Percentiles rank a stretch among this genome's conserved stretches.
These are phyloP conservation scores for Tolypocladium album DNA, from an alignment of 2,329 filamentous ascomycete genomes.

Conservation along the genomic window DNA sequence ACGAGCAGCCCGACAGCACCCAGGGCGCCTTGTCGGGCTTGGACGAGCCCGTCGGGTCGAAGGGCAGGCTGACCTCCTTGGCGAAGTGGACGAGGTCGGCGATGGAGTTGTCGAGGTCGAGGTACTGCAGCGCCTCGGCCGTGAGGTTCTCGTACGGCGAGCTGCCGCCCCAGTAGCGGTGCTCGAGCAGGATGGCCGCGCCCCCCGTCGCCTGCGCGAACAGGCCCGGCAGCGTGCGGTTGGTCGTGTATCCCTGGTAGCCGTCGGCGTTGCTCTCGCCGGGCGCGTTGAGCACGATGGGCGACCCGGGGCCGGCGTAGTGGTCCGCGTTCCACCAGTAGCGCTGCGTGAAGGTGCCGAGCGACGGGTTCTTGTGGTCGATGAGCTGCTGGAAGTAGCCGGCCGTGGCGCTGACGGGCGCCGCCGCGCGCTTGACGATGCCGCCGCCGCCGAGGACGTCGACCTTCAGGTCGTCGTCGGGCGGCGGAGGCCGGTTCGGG, in stretches of 20 bases:
- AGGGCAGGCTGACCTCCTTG: constrained; percentile 55
- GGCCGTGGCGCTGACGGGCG: neutral
- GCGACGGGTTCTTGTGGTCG: constrained; percentile 44
- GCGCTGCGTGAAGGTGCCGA: constrained; percentile 54
- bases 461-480: neutral
- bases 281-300: constrained; percentile 57
- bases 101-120: constrained; percentile 68
- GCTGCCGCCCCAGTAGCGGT: constrained; percentile 72
- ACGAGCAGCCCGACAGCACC: constrained; percentile 69
- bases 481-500: neutral
- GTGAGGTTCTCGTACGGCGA: constrained; percentile 53
- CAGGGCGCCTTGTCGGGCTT: constrained; percentile 56
- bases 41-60: constrained; percentile 51
- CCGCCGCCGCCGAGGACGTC: neutral
- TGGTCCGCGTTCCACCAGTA: constrained; percentile 72
- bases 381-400: constrained; percentile 41
- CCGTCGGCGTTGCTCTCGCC: constrained; percentile 53
- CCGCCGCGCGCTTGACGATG: neutral
- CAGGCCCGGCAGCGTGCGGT: constrained; percentile 57
- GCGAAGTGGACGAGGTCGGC: constrained; percentile 72
- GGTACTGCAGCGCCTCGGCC: constrained; percentile 59
- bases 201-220: constrained; percentile 58
- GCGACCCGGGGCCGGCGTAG: constrained; percentile 65
- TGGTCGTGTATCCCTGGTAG: constrained; percentile 56
- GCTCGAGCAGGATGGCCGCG: constrained; percentile 67